Percentiles rank a stretch among this genome's conserved stretches.
These are phyloP conservation scores for Xylariaceae sp. DNA, from an alignment of 2,329 filamentous ascomycete genomes.

Conservation along the genomic window DNA sequence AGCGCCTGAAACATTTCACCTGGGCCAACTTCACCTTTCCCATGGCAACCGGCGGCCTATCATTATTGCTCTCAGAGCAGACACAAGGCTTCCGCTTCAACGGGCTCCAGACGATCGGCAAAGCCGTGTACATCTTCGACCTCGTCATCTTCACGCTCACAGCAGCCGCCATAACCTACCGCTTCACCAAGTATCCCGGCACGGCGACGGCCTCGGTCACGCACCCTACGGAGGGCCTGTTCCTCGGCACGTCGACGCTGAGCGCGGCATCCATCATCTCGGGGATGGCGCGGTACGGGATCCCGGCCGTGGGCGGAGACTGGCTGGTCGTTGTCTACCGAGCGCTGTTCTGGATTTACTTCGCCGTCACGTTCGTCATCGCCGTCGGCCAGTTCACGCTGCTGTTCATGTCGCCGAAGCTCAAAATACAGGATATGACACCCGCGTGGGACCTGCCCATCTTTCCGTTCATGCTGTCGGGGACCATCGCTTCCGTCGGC, in stretches of 20 bases:
- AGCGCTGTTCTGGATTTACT: slow-evolving; percentile 41
- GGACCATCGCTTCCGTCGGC: slow-evolving; percentile 34
- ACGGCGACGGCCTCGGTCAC: slow-evolving; percentile 43
- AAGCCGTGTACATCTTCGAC: slow-evolving; percentile 48
- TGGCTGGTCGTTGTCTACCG: slow-evolving; percentile 38
- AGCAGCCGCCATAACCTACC: slow-evolving; percentile 33
- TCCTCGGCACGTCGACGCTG: slow-evolving; percentile 35
- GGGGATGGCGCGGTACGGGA: slow-evolving; percentile 35
- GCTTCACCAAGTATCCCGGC: slow-evolving; percentile 42
- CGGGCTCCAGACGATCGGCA: slow-evolving; percentile 48
- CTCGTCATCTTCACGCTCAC: slow-evolving; percentile 42
- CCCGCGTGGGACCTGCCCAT: slow-evolving; percentile 34
- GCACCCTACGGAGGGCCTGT: slow-evolving; percentile 48
- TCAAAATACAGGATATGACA: slow-evolving; percentile 37
- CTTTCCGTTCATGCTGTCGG: slow-evolving; percentile 35
- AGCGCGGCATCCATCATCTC: slow-evolving; percentile 43
- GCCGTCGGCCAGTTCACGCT: slow-evolving; percentile 36
- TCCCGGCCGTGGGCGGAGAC: slow-evolving; percentile 36
- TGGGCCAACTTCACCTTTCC: slow-evolving; percentile 46
- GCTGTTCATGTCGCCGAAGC: slow-evolving; percentile 35
- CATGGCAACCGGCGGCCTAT: slow-evolving; percentile 45
- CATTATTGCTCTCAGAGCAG: slow-evolving; percentile 39
- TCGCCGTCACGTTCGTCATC: slow-evolving; percentile 36
- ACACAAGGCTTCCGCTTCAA: slow-evolving; percentile 39
- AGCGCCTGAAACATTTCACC: slow-evolving; percentile 38